Base-by-base conservation (phyloP, 331 rosid genomes). In the Ulmus americana region DNA sequence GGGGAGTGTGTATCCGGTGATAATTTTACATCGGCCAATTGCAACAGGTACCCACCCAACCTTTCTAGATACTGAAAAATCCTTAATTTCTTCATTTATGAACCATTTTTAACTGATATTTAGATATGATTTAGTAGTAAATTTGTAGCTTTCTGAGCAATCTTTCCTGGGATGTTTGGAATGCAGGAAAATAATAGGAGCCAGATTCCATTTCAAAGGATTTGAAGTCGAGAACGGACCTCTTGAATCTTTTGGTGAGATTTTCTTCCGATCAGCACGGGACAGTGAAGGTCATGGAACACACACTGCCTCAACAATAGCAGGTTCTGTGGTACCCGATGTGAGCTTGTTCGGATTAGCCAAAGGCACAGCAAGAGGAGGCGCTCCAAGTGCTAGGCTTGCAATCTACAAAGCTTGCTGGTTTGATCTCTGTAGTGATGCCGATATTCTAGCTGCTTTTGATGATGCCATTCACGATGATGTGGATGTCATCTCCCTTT, bases 401-500 rank as follows among this genome's bases (percentile, higher is more conserved):
- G 82, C 86, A 28, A 85, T 88, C 80, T 88, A 85, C 83, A 83
- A 88, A 80, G 87, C 84, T n/a, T 85, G 95, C 28, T 88, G 95
- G 91, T 85, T 88, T 67, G 57, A 12, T 5, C 11, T 65, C 3
- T 83, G 91, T 52, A 73, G 65, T 16, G 89, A 85, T 47, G 91
- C 89, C 10, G 91, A 88, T 57, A 0, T 85, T 75, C 86, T 79
- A 38, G 69, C 85, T 11, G 91, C 87, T 14, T 51, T 88, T 65
- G 95, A 88, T 59, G 87, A 88, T 70, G 91, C 87, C 39, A 81
- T 88, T 68, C 74, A 68, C 59, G 95, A 88, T 65, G 89, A 83
- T 5, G 91, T 85, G 50, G 95, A 83, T 77, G 74, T 85, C 54
- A 65, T 88, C 48, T 88, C 91, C 18, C 85, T 88, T 70, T 88